Base-by-base conservation (phyloP, 805 yeast species). In the Saturnispora halmiae region DNA sequence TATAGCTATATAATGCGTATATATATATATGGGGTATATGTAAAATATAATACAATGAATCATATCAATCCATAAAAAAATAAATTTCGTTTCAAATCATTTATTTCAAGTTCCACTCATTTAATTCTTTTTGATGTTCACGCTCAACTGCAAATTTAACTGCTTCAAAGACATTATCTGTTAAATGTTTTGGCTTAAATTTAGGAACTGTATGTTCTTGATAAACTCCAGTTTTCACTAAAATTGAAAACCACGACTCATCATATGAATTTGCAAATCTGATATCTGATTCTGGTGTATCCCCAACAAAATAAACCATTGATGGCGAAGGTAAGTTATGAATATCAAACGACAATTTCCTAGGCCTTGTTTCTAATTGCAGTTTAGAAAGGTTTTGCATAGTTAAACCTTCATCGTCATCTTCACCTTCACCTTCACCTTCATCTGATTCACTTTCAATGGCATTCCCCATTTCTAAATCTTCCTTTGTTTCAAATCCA, bases 211-310 rank as follows among this genome's bases (percentile, higher is more conserved):
- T 77, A 16, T 90, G 88, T 34, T 73, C 85, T 61, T 82, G 78
- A 61, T 82, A 83, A 43, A 83, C 94, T 58, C 94, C 94, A 29
- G 94, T 83, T 61, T 83, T 80, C 30, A 83, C 94, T 54, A 83
- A 67, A 44, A 84, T 83, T 21, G 94, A 82, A 61, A 72, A 77
- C 94, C 94, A 83, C 24, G 86, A 76, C 45, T 75, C 75, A 56
- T 83, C 92, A 61, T 82, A 90, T 15, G 87, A 78, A 64, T 83
- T 83, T 40, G 94, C 94, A 64, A 84, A 84, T 59, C 92, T 69
- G 48, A 83, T 83, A 59, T 83, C 94, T 6, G 88, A 79, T 63
- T 83, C 94, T 15, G 94, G 94, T 11, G 94, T 83, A 56, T 83
- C 94, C 52, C 94, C 94, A 38, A 83, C 92, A 63, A 83, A 84